Conservation (phyloP, 352 stramenopile genomes). For the Phytophthora quininea region DNA sequence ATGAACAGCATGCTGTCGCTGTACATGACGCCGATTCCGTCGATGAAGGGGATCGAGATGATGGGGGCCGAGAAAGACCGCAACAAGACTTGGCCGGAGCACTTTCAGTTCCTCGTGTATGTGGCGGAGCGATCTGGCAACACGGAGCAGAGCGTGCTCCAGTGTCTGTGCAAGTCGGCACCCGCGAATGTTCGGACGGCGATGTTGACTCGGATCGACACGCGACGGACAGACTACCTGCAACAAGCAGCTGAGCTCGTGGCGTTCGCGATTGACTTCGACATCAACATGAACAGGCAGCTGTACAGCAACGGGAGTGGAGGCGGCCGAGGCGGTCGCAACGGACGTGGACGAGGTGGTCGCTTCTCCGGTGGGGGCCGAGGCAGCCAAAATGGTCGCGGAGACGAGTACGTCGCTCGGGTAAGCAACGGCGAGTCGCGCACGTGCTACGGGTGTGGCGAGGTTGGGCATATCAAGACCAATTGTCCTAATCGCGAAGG, state of each 20-base stretch:
- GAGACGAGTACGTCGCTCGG: no score
- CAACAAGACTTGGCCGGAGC: not conserved
- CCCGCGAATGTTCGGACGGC: not conserved
- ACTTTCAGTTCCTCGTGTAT: not conserved
- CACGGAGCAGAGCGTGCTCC: not conserved
- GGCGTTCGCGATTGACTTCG: not conserved
- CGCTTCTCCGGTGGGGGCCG: no score
- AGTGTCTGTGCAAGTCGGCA: not conserved
- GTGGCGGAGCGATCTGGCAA: not conserved
- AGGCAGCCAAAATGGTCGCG: no score
- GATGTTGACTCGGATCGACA: not conserved
- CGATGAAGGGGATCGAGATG: not conserved
- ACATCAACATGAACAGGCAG: not conserved
- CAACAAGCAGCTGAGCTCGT: not conserved
- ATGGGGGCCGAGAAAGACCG: slow-evolving; percentile 9
- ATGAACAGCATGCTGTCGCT: not conserved
- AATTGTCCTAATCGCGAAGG: no score
- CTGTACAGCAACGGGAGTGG: no score
- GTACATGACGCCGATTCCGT: not conserved
- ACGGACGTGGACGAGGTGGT: no score
- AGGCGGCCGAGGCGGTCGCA: no score
- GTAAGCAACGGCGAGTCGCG: no score
- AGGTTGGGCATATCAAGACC: no score
- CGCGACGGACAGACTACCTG: not conserved
- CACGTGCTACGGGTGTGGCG: no score